phyloP scores from a whole-genome alignment of 1,284 basidiomycete genomes.

The Pholiota adiposa region DNA sequence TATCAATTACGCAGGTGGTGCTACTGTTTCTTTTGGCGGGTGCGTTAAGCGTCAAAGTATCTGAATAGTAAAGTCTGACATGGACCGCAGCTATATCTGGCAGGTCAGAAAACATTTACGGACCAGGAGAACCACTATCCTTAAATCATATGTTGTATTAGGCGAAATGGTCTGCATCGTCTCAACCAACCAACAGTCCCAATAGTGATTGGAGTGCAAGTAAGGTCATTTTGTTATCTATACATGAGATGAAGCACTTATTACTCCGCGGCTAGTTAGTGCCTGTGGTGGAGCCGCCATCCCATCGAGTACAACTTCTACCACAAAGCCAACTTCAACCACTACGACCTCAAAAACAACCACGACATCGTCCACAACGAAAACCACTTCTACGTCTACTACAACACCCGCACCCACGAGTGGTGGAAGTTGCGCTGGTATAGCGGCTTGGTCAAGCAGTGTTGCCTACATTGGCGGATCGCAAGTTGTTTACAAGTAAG shows the following conservation, averaged over 20 bases:
- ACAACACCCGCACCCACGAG: conserved; percentile 28
- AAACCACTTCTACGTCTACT: conserved; percentile 21
- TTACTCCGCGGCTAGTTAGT: conserved; percentile 47
- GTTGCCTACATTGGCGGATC: conserved; percentile 54
- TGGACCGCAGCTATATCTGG: conserved; percentile 60
- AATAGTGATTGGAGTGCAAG: conserved; percentile 69
- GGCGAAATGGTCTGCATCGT: conserved; percentile 64
- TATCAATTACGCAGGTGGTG: conserved; percentile 54
- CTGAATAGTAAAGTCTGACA: conserved; percentile 1
- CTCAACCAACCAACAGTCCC: conserved; percentile 51
- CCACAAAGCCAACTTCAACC: conserved; percentile 28
- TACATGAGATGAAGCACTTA: not conserved
- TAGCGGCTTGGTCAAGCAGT: conserved; percentile 54
- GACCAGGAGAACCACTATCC: not conserved
- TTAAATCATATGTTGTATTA: conserved; percentile 25
- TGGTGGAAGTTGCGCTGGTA: conserved; percentile 49
- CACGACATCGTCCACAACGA: conserved; percentile 26
- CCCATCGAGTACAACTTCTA: conserved; percentile 25
- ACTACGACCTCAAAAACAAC: conserved; percentile 31
- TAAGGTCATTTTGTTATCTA: conserved; percentile 36
- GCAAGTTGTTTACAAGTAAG: conserved; percentile 56
- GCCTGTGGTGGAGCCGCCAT: conserved; percentile 48
- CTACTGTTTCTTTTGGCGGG: conserved; percentile 60
- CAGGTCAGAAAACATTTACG: conserved; percentile 41
- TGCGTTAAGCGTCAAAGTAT: conserved; percentile 29